phyloP scores from a whole-genome alignment of 2,329 filamentous ascomycete species.

The Ophiostoma pallidulum region DNA sequence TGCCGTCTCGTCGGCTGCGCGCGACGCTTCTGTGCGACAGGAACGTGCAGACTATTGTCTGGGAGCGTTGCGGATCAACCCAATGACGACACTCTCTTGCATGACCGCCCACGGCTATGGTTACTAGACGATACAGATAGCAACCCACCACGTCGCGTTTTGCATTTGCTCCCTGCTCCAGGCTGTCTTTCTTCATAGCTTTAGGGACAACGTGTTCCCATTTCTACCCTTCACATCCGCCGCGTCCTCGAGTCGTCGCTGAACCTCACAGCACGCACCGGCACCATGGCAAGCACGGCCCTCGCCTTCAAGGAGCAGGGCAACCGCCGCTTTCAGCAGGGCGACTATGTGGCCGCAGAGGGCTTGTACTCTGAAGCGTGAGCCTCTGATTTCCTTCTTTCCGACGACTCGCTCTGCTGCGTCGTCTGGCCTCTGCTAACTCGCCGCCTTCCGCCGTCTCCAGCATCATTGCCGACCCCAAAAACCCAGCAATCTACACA shows the following conservation, averaged over 20 bases:
- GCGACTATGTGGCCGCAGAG: constrained; percentile 58
- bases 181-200: background rate
- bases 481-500: constrained; percentile 72
- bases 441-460: background rate
- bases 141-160: too few relatives aligned
- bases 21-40: too few relatives aligned
- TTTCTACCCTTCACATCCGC: too few relatives aligned
- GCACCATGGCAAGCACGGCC: constrained; percentile 25
- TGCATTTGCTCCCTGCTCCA: too few relatives aligned
- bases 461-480: constrained; percentile 68
- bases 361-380: constrained; percentile 63
- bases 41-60: too few relatives aligned
- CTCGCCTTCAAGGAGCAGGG: constrained; percentile 46
- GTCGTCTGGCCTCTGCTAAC: background rate
- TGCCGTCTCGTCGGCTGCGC: too few relatives aligned
- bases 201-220: too few relatives aligned
- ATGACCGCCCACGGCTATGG: too few relatives aligned
- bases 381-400: constrained; percentile 20
- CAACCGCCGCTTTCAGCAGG: constrained; percentile 54
- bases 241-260: background rate
- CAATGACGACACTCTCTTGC: too few relatives aligned
- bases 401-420: background rate
- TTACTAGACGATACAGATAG: too few relatives aligned
- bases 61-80: too few relatives aligned
- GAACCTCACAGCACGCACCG: too few relatives aligned